phyloP scores from a whole-genome alignment of 208 protist genomes.

The Naegleria fowleri region DNA sequence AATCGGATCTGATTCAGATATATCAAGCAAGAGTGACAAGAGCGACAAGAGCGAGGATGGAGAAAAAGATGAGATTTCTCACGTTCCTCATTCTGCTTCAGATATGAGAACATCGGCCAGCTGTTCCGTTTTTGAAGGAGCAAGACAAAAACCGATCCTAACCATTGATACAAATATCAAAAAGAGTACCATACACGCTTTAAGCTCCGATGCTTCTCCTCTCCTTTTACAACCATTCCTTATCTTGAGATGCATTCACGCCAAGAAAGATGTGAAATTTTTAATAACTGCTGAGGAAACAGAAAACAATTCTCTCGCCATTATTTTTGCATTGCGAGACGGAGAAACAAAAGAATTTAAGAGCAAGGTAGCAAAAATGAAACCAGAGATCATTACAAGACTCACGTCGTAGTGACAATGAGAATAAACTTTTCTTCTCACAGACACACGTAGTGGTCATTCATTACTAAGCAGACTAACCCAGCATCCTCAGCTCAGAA shows the following conservation, averaged over 20 bases:
- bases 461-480: no score
- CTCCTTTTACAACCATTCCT: neutral
- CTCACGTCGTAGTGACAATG: neutral
- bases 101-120: neutral
- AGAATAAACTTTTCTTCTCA: neutral
- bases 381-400: neutral
- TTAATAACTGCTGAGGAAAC: neutral
- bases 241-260: neutral
- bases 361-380: neutral
- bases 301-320: neutral
- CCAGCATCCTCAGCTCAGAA: no score
- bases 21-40: neutral
- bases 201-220: neutral
- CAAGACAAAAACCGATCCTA: neutral
- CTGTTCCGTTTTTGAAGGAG: neutral
- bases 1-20: neutral
- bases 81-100: neutral
- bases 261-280: slow-evolving; percentile 5
- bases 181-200: neutral
- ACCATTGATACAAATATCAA: neutral
- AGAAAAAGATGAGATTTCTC: neutral
- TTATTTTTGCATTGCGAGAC: neutral
- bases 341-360: slow-evolving; percentile 24
- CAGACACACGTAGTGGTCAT: no score
- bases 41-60: neutral